Base-by-base conservation (phyloP, 176 grass and related monocot genomes). In the Oryza coarctata region DNA sequence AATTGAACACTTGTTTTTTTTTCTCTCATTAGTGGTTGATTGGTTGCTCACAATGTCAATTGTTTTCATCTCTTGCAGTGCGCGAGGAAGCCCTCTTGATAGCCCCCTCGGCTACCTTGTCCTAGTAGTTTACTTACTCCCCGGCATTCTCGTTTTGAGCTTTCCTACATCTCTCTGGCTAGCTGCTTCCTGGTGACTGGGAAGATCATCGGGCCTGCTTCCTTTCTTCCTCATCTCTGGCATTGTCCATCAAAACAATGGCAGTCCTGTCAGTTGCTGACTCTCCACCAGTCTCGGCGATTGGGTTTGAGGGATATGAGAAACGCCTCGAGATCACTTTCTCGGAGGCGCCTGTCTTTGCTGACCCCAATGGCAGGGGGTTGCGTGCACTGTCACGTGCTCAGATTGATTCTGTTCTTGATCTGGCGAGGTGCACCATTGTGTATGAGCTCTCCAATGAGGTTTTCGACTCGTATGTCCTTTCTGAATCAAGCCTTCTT, bases 231-330 rank as follows among this genome's bases (percentile, higher is more conserved):
- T 9, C 49, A 18, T 27, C 32, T 36, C 30, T 47, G 15, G 12
- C 75, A 29, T 63, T 5, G 17, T 20, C 5, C 78, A 35, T 39
- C 6, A 7, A 77, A 86, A 71, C 83, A 60, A 92, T 92, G 90
- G 76, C 87, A 7, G 65, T 83, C 74, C 63, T 86, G 10, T 45
- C 68, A 3, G 35, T 38, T 41, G 30, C 33, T 74, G 68, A 63
- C 20, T 29, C 68, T 61, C 40, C 74, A 43, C 68, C 14, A 2
- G 74, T 62, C 36, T 87, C 87, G n/a, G 87, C 84, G 0, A 92
- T 89, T 26, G 84, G 90, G 47, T 92, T 92, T 5, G 90, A 92
- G 84, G 90, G 90, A 36, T 92, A 89, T 43, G 90, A 92, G 87
- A 92, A 92, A 67, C 90, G 90, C 43, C 87, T 92, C 6, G 90